Base-by-base conservation (phyloP, 2,329 filamentous ascomycete species). In the Sarocladiaceae sp. region DNA sequence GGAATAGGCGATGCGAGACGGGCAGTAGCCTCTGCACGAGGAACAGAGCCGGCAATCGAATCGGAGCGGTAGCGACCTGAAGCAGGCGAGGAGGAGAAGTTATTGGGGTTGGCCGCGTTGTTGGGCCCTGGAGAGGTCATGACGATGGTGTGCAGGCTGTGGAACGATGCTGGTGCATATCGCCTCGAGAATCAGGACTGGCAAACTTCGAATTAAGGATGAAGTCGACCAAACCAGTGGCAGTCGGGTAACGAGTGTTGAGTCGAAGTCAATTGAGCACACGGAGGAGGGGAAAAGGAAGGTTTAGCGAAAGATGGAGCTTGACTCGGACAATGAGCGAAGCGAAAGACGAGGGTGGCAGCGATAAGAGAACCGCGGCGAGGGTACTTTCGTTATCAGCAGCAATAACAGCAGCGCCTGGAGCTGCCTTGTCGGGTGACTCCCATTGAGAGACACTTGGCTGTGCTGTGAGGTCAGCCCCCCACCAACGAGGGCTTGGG, bases 21-120 rank as follows among this genome's bases (percentile, higher is more conserved):
- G 53, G 83, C 83, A 50, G 79, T 86, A 46, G 79, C 72, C 56
- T 83, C 76, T 50, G 78, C 79, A 65, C 83, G 78, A 39, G 79
- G 79, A 23, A 79, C 62, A 8, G 80, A 81, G 48, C 76, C 74
- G 53, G 75, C 73, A 56, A 72, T 74, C 11, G 71, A 74, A 33
- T 50, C 47, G 10, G 47, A 6, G 10, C 74, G 74, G 53, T 71
- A 64, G 33, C 69, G 71, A 44, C 70, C 65, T 12, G 78, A 76
- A 35, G 69, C 65, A 5, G 77, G 73, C 26, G 80, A 81, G 2
- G 75, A 74, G 3, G 77, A 70, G 17, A 50, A 20, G 29, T 36
- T 31, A 20, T 11, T 37, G 8, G 31, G 31, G 11, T 37, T 37
- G 29, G 47, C 15, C 15, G 29, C 22, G 29, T 59, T 59, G 58